Conservation (phyloP, 2,329 filamentous ascomycete species). For the Orbilia oligospora region DNA sequence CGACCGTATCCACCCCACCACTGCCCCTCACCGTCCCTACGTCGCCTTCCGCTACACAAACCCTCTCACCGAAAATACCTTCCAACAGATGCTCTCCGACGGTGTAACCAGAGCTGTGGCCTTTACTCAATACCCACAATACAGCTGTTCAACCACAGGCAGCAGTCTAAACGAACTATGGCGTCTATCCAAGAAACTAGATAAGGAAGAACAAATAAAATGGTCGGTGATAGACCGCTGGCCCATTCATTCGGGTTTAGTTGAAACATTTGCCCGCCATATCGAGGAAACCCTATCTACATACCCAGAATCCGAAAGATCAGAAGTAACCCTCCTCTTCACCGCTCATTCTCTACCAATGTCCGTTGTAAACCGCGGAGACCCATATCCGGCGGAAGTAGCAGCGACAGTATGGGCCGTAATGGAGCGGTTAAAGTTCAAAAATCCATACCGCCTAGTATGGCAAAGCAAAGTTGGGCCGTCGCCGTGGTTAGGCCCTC, state of each 20-base stretch:
- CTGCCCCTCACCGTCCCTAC: constrained; percentile 96
- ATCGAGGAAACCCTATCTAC: constrained; percentile 87
- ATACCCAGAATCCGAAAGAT: constrained; percentile 84
- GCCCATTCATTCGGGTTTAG: constrained; percentile 90
- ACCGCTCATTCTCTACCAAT: constrained; percentile 97
- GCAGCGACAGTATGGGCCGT: constrained; percentile 96
- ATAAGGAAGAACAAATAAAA: constrained; percentile 79
- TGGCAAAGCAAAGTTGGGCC: constrained; percentile 99
- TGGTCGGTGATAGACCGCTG: constrained; percentile 99
- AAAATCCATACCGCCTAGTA: constrained; percentile 91
- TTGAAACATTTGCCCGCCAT: constrained; percentile 92
- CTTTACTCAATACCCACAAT: constrained; percentile 98
- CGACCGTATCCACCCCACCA: constrained; percentile 90
- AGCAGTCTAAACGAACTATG: constrained; percentile 97
- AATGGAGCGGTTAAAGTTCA: constrained; percentile 90
- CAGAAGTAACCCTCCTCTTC: constrained; percentile 88
- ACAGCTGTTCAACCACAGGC: constrained; percentile 96
- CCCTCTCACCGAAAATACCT: constrained; percentile 95
- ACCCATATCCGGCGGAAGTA: constrained; percentile 95
- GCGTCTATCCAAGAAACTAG: constrained; percentile 85
- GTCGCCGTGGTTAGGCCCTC: constrained; percentile 92
- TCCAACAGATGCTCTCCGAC: constrained; percentile 83
- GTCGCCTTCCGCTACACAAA: constrained; percentile 96
- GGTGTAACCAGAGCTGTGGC: constrained; percentile 95
- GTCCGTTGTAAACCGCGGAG: constrained; percentile 95